Base-by-base conservation (phyloP, 345 rosid species). In the Ceriops decandra region DNA sequence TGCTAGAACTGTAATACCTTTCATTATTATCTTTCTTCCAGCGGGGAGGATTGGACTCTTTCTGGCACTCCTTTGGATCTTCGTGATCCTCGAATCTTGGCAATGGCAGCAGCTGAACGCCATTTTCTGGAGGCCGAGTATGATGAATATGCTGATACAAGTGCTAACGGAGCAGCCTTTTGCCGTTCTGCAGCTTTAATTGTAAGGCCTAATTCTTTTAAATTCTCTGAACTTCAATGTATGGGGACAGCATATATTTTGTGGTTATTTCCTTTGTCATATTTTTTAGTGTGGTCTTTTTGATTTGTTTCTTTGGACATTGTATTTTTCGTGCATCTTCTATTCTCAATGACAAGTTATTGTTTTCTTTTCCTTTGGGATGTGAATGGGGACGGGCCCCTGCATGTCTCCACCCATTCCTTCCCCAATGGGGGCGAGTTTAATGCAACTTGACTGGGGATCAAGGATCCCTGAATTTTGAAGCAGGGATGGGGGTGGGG, bases 41-140 rank as follows among this genome's bases (percentile, higher is more conserved):
- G 10, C 61, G 70, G 79, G 52, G 79, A 75, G 60, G 74, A 71
- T 54, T 70, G 79, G 79, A 64, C 74, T 52, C 52, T 75, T 69
- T 71, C 74, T n/a, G 74, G 79, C n/a, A 28, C 79, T 70, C 79
- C 74, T 35, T 64, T 75, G 67, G 70, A 75, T 70, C 46, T 75
- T 70, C 79, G 60, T 42, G 79, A 75, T 75, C 79, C 79, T 60
- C 74, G 74, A 53, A 75, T 75, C 65, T 70, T 75, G 71, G 79
- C 74, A 16, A 69, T 75, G 79, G 79, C 74, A 9, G 79, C 79
- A 26, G 79, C 79, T 20, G 79, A 75, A 56, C 79, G 79, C 61
- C 79, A 70, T 66, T 64, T 64, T 38, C 58, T 75, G 60, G 79
- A 70, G 58, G 67, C 71, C 16, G 79, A 75, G 36, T 75, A 75